Conservation (phyloP, 2,329 filamentous ascomycete genomes). For the Pseudogymnoascus sp. region DNA sequence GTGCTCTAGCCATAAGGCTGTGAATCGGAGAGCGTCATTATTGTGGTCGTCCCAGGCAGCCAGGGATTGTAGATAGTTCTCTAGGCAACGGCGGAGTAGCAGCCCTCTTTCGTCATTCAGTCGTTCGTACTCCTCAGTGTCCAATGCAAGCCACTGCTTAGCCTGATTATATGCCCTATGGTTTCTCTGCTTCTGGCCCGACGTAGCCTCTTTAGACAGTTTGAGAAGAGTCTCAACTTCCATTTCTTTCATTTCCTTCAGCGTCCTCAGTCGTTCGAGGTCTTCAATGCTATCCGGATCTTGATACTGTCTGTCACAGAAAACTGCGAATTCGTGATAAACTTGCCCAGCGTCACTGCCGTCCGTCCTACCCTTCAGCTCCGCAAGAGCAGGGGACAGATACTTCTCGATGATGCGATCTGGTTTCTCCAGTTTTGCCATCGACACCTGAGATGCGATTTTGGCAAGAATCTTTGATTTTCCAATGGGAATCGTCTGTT, state of each 20-base stretch:
- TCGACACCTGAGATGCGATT: conserved; percentile 79
- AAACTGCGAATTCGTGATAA: conserved; percentile 88
- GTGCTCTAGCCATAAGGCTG: conserved; percentile 87
- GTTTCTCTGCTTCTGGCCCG: conserved; percentile 45
- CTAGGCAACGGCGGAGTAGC: conserved; percentile 79
- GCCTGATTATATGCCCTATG: conserved; percentile 59
- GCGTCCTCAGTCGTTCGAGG: conserved; percentile 66
- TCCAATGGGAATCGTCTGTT: conserved; percentile 64
- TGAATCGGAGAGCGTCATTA: conserved; percentile 84
- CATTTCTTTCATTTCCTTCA: conserved; percentile 71
- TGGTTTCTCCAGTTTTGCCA: conserved; percentile 83
- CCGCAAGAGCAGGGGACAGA: conserved; percentile 72
- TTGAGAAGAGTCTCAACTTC: conserved; percentile 69
- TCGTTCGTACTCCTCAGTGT: conserved; percentile 76
- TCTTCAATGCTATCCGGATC: conserved; percentile 80
- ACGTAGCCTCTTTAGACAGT: conserved; percentile 36
- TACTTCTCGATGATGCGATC: conserved; percentile 84
- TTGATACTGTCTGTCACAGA: conserved; percentile 90
- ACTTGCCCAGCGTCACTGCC: conserved; percentile 76
- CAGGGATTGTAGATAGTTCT: conserved; percentile 85
- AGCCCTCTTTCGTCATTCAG: conserved; percentile 68
- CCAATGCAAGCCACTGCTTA: conserved; percentile 83
- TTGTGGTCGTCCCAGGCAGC: conserved; percentile 80
- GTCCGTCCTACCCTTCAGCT: conserved; percentile 59
- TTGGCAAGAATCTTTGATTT: conserved; percentile 76